Conservation (phyloP, 2,329 filamentous ascomycete genomes). For the Huntiella savannae region DNA sequence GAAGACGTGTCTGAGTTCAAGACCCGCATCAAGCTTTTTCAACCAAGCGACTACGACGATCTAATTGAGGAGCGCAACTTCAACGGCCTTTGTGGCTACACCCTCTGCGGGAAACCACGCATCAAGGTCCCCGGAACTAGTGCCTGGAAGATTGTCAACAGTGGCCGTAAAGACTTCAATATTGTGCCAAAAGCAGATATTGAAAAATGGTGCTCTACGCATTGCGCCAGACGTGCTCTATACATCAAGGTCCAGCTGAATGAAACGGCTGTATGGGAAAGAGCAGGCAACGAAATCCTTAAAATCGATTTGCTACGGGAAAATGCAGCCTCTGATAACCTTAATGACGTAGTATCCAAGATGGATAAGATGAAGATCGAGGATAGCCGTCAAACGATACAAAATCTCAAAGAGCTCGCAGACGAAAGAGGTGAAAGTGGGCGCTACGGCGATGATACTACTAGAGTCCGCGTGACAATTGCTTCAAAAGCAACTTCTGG, state of each 20-base stretch:
- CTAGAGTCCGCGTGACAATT: conserved; percentile 14
- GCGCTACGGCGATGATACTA: conserved; percentile 9
- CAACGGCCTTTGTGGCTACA: conserved; percentile 65
- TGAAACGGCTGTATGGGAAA: conserved; percentile 71
- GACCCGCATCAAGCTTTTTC: conserved; percentile 49
- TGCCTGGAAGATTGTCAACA: conserved; percentile 46
- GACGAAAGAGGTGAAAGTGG: conserved; percentile 27
- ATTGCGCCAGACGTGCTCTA: conserved; percentile 60
- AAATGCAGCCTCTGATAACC: conserved; percentile 27
- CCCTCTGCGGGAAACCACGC: conserved; percentile 51
- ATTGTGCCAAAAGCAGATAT: conserved; percentile 55
- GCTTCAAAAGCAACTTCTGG: conserved; percentile 8
- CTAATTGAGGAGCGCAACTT: conserved; percentile 79
- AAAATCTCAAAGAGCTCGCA: conserved; percentile 26
- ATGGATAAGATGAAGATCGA: conserved; percentile 26
- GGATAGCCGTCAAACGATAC: conserved; percentile 22
- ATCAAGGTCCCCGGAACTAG: conserved; percentile 35
- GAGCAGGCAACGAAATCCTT: conserved; percentile 38
- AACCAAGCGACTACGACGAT: conserved; percentile 75
- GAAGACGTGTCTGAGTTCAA: conserved; percentile 49
- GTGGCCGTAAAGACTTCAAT: conserved; percentile 33
- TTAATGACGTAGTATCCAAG: conserved; percentile 20
- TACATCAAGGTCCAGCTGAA: conserved; percentile 79
- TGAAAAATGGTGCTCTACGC: conserved; percentile 72
- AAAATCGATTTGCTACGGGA: conserved; percentile 45